Conservation (phyloP, 805 yeast genomes). For the Hanseniaspora guilliermondii region DNA sequence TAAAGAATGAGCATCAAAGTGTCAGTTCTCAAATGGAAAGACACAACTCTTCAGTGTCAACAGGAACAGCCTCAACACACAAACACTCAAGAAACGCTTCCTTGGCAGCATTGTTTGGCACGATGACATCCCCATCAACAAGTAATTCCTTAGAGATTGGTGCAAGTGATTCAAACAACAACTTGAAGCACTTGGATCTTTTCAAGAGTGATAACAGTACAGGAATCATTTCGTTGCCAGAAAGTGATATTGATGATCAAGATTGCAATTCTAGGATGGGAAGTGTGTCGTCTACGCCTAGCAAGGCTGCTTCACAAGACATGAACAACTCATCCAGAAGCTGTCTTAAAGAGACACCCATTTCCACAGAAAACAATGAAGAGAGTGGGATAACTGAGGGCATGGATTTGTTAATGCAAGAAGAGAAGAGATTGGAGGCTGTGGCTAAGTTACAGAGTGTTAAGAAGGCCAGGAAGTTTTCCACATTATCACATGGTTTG, state of each 20-base stretch:
- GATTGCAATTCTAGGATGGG: background rate
- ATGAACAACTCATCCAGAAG: background rate
- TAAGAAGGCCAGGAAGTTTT: slow-evolving; percentile 3
- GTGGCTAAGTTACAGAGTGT: slow-evolving; percentile 3
- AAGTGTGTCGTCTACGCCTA: background rate
- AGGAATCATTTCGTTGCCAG: background rate
- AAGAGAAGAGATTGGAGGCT: slow-evolving; percentile 12
- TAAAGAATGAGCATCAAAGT: slow-evolving; percentile 63
- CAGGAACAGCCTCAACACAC: slow-evolving; percentile 27
- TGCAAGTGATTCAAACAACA: background rate
- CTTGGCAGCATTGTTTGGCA: slow-evolving; percentile 5
- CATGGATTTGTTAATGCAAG: background rate
- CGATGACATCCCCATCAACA: background rate
- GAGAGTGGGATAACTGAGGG: background rate
- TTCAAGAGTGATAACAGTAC: background rate
- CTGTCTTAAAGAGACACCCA: background rate
- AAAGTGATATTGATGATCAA: background rate
- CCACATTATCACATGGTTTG: background rate
- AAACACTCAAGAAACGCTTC: slow-evolving; percentile 1
- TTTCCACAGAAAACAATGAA: background rate
- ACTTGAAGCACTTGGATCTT: background rate
- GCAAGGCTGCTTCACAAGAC: background rate
- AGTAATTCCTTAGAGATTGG: background rate
- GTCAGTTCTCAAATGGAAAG: slow-evolving; percentile 17
- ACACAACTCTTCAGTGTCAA: slow-evolving; percentile 28